Percentiles rank a stretch among this genome's conserved stretches.
These are phyloP conservation scores for Suillus bovinus DNA, from an alignment of 768 basidiomycete species.

Conservation along the genomic window DNA sequence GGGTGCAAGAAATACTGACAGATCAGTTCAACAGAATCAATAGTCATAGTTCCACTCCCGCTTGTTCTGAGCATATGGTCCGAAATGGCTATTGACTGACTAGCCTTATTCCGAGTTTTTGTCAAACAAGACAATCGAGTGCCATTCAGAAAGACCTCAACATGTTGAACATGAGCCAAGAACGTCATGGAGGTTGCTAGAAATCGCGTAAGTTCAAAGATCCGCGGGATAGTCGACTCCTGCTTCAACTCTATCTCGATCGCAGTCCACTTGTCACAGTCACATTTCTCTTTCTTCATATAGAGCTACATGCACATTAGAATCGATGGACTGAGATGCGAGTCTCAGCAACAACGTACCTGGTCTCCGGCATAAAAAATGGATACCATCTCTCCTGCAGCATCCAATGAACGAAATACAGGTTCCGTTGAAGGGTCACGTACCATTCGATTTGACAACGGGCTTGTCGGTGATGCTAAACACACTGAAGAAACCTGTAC, in stretches of 20 bases:
- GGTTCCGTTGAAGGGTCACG: neutral
- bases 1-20: slow-evolving; percentile 1
- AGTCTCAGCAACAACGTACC: slow-evolving; percentile 9
- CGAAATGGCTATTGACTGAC: neutral
- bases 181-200: slow-evolving; percentile 51
- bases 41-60: neutral
- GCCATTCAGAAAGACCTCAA: slow-evolving; percentile 5
- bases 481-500: slow-evolving; percentile 27
- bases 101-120: neutral
- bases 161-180: slow-evolving; percentile 36
- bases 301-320: slow-evolving; percentile 3
- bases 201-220: slow-evolving; percentile 48
- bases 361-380: slow-evolving; percentile 13
- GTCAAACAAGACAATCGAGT: neutral
- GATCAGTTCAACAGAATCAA: slow-evolving; percentile 1
- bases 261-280: slow-evolving; percentile 39
- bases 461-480: slow-evolving; percentile 31
- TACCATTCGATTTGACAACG: slow-evolving; percentile 23
- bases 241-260: slow-evolving; percentile 51
- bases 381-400: neutral
- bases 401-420: neutral
- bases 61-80: neutral
- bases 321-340: neutral
- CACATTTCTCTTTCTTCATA: slow-evolving; percentile 1
- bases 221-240: slow-evolving; percentile 40